These are phyloP conservation scores for Phaseolus coccineus DNA, from an alignment of 331 rosid genomes.

Conservation along the genomic window DNA sequence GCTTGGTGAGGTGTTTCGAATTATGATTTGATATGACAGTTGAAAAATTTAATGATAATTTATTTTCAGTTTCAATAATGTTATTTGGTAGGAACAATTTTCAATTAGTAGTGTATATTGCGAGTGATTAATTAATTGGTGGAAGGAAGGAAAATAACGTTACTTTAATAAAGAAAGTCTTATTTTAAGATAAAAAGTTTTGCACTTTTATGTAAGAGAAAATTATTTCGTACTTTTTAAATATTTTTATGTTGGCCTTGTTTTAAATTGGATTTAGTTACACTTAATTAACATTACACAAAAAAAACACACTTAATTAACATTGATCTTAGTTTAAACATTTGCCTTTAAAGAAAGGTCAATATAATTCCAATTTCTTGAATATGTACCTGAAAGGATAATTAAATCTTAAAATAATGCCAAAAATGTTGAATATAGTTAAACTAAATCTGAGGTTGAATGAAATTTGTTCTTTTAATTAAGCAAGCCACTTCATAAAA, in stretches of 20 bases:
- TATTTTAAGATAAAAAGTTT: neutral
- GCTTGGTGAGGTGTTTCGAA: no score
- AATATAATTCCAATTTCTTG: neutral
- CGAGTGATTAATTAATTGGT: neutral
- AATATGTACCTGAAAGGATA: neutral
- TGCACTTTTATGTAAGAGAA: neutral
- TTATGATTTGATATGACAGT: no score
- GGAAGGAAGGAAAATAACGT: neutral
- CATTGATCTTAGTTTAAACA: neutral
- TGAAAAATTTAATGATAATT: no score
- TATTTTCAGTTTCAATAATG: neutral
- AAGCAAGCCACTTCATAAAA: neutral
- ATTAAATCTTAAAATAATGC: neutral
- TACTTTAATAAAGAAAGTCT: neutral
- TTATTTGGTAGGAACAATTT: neutral
- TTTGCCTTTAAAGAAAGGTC: neutral
- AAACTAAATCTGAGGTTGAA: no score
- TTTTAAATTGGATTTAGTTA: neutral
- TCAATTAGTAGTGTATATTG: neutral
- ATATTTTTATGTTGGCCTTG: neutral
- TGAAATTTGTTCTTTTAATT: neutral
- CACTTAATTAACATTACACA: neutral
- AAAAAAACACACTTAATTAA: neutral
- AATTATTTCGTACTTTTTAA: neutral
- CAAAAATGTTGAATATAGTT: neutral